Conservation (phyloP, 1,284 basidiomycete species). For the Coniferiporia weirii region DNA sequence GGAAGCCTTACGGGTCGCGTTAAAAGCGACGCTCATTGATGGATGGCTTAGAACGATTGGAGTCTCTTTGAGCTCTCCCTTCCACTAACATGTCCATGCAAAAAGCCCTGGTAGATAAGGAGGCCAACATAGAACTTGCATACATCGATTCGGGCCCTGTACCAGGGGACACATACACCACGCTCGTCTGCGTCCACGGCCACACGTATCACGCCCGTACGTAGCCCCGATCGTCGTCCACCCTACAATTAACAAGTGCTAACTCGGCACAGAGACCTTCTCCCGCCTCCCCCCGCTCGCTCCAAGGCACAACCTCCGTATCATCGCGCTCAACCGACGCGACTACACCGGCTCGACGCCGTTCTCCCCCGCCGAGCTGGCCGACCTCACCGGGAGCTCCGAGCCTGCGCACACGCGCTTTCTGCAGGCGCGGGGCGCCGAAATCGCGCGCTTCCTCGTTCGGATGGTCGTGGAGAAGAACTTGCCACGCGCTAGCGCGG, state of each 20-base stretch:
- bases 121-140: conserved; percentile 5
- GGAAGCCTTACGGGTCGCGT: too few species aligned
- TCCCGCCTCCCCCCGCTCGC: conserved; percentile 9
- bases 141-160: conserved; percentile 16
- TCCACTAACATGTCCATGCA: background rate
- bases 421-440: conserved; percentile 9
- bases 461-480: conserved; percentile 11
- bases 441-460: conserved; percentile 18
- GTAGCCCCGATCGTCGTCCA: too few species aligned
- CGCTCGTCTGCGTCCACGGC: conserved; percentile 16
- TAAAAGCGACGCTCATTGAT: too few species aligned
- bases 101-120: background rate
- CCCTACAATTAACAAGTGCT: background rate
- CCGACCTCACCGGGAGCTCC: background rate
- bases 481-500: background rate
- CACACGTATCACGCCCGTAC: conserved; percentile 17
- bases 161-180: conserved; percentile 10
- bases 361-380: conserved; percentile 12
- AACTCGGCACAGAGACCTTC: conserved; percentile 12
- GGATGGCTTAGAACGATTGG: too few species aligned
- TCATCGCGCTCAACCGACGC: conserved; percentile 19
- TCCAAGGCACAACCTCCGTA: conserved; percentile 5
- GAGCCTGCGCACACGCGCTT: background rate
- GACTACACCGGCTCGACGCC: conserved; percentile 19
- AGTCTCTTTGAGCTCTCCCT: too few species aligned